Percentiles rank a stretch among this genome's conserved stretches.
Evolutionary conservation across 768 basidiomycete species (phyloP).

Genomic region (Suillus plorans): DNA sequence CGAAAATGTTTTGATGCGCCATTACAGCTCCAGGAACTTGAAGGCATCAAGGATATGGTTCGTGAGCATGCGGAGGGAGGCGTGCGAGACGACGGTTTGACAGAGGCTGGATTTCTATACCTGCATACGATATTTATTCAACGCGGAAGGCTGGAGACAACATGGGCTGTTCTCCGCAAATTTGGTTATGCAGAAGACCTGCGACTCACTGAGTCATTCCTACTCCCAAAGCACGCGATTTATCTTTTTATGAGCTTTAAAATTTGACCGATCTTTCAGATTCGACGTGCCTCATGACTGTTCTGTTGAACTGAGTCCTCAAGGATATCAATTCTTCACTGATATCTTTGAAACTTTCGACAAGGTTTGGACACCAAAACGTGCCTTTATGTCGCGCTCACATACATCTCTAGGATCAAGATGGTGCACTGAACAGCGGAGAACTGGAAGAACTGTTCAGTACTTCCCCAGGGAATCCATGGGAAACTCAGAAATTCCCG

Average conservation of each 20-base stretch:
- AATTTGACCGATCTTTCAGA: conserved; percentile 40
- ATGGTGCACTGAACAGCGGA: conserved; percentile 81
- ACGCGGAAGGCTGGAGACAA: conserved; percentile 91
- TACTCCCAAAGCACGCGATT: conserved; percentile 77
- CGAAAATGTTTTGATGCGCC: conserved; percentile 95
- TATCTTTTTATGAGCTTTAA: neutral
- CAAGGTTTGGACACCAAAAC: conserved; percentile 49
- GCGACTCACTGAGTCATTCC: conserved; percentile 81
- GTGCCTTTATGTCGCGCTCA: conserved; percentile 4
- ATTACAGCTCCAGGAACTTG: conserved; percentile 87
- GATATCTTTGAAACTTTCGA: conserved; percentile 96
- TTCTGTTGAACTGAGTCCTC: conserved; percentile 91
- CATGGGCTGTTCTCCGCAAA: conserved; percentile 93
- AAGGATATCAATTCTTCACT: conserved; percentile 96
- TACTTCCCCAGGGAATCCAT: conserved; percentile 97
- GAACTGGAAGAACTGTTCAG: conserved; percentile 90
- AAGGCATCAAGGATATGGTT: conserved; percentile 95
- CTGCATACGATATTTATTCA: conserved; percentile 98
- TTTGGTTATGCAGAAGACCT: conserved; percentile 98
- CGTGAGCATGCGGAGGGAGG: conserved; percentile 73
- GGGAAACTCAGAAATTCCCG: conserved; percentile 88
- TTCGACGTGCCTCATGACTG: conserved; percentile 94
- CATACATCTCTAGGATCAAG: conserved; percentile 68
- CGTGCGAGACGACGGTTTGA: conserved; percentile 78
- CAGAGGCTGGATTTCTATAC: conserved; percentile 90